phyloP scores from a whole-genome alignment of 2,329 filamentous ascomycete genomes.

The Xylariaceae sp. region DNA sequence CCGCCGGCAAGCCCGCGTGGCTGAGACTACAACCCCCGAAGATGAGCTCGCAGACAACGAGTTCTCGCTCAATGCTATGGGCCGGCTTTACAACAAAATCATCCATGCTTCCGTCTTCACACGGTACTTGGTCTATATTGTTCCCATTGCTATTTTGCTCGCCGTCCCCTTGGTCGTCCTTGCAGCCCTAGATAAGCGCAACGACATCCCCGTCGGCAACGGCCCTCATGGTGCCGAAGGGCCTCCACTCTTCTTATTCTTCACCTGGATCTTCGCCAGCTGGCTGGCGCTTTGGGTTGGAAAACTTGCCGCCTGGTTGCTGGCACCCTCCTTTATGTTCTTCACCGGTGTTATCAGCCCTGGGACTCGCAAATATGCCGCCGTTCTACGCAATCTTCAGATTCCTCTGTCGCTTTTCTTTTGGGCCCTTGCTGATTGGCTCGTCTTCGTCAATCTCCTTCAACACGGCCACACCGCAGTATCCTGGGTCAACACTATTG shows the following conservation, averaged over 20 bases:
- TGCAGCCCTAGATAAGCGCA: slow-evolving; percentile 39
- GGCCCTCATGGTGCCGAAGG: slow-evolving; percentile 33
- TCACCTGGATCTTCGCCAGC: slow-evolving; percentile 65
- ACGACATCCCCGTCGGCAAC: slow-evolving; percentile 39
- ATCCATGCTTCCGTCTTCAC: slow-evolving; percentile 60
- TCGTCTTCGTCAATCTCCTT: slow-evolving; percentile 58
- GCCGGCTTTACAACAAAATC: slow-evolving; percentile 61
- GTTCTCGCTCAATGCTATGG: slow-evolving; percentile 59
- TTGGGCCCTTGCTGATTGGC: slow-evolving; percentile 60
- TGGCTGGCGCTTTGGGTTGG: slow-evolving; percentile 65
- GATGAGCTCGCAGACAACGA: slow-evolving; percentile 48
- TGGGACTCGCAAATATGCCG: slow-evolving; percentile 66
- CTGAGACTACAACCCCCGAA: slow-evolving; percentile 38
- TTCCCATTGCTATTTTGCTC: slow-evolving; percentile 59
- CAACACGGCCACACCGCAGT: slow-evolving; percentile 34
- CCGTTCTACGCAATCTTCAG: slow-evolving; percentile 59
- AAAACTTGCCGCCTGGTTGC: slow-evolving; percentile 58
- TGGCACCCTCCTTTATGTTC: slow-evolving; percentile 63
- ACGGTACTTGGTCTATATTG: slow-evolving; percentile 64
- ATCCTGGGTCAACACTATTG: slow-evolving; percentile 55
- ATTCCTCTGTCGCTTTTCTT: slow-evolving; percentile 65
- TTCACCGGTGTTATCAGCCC: slow-evolving; percentile 65
- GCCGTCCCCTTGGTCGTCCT: slow-evolving; percentile 59
- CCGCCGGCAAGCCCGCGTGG: slow-evolving; percentile 45
- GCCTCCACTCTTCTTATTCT: slow-evolving; percentile 56